Evolutionary conservation across 495 filamentous ascomycete species (phyloP).

Genomic region (Corynascus novoguineensis): DNA sequence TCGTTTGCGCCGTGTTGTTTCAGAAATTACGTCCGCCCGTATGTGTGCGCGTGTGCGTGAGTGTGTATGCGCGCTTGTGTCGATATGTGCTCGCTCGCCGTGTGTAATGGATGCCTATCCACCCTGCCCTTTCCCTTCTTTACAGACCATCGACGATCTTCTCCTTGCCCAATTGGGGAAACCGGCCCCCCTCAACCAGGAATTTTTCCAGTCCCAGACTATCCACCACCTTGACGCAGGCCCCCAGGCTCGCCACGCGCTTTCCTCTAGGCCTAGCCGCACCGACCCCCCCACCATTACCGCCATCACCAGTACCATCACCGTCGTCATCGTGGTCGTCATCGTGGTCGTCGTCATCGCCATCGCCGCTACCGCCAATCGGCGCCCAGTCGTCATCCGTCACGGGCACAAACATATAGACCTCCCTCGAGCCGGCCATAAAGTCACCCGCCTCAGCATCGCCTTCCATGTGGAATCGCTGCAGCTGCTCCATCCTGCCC

Average conservation of each 20-base stretch:
- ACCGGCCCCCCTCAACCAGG: conserved; percentile 36
- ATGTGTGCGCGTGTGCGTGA: neutral
- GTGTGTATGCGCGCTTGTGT: too few species aligned
- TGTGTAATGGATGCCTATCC: too few species aligned
- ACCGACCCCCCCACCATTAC: too few species aligned
- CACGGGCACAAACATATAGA: conserved; percentile 41
- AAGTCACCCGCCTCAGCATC: conserved; percentile 41
- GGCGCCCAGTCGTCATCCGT: conserved; percentile 40
- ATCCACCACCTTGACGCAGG: conserved; percentile 35
- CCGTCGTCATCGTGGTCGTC: too few species aligned
- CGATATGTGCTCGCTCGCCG: too few species aligned
- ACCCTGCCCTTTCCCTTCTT: too few species aligned
- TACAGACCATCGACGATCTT: neutral
- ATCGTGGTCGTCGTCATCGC: neutral
- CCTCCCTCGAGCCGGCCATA: conserved; percentile 34
- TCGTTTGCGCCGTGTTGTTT: neutral
- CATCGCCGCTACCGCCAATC: conserved; percentile 14
- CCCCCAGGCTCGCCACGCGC: neutral
- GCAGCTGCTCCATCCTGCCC: conserved; percentile 31
- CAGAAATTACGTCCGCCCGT: neutral
- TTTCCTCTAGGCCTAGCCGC: neutral
- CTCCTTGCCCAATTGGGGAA: conserved; percentile 28
- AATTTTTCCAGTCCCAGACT: conserved; percentile 39
- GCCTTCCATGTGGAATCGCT: conserved; percentile 42
- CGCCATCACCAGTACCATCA: too few species aligned